These are phyloP conservation scores for Lathyrus aphaca DNA, from an alignment of 306 rosid species.

Conservation along the genomic window DNA sequence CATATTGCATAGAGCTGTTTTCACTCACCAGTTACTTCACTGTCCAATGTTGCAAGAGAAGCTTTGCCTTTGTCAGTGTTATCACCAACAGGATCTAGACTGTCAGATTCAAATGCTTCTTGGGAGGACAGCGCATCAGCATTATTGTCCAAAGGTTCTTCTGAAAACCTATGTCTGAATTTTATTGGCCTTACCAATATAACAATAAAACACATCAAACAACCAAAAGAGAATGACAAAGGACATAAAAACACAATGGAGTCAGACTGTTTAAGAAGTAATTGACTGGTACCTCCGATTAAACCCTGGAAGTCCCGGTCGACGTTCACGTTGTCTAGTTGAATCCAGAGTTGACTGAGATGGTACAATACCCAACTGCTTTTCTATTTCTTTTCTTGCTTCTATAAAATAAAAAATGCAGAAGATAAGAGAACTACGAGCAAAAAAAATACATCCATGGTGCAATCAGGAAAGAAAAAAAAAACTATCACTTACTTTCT, in stretches of 20 bases:
- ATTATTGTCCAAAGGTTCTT: slow-evolving; percentile 34
- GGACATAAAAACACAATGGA: slow-evolving; percentile 14
- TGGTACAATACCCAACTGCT: slow-evolving; percentile 52
- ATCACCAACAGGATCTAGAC: slow-evolving; percentile 42
- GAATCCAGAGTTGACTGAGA: slow-evolving; percentile 52
- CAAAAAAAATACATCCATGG: slow-evolving; percentile 1
- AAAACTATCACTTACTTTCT: slow-evolving; percentile 59
- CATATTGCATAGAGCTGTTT: neutral
- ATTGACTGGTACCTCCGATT: slow-evolving; percentile 44
- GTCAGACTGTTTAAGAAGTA: slow-evolving; percentile 21
- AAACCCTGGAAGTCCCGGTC: slow-evolving; percentile 72
- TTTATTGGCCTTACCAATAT: slow-evolving; percentile 52
- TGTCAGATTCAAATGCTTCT: slow-evolving; percentile 48
- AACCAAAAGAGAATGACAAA: slow-evolving; percentile 31
- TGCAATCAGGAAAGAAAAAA: slow-evolving; percentile 11
- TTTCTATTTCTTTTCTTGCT: slow-evolving; percentile 75
- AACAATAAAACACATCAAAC: slow-evolving; percentile 34
- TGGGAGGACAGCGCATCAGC: slow-evolving; percentile 52
- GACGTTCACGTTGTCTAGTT: slow-evolving; percentile 53
- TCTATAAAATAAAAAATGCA: slow-evolving; percentile 54
- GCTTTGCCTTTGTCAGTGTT: slow-evolving; percentile 40
- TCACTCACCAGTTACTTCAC: slow-evolving; percentile 53
- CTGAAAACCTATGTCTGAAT: slow-evolving; percentile 66
- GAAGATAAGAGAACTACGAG: slow-evolving; percentile 29
- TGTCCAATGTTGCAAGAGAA: slow-evolving; percentile 37